phyloP scores from a whole-genome alignment of 495 filamentous ascomycete genomes.

The Rostrohypoxylon terebratum region DNA sequence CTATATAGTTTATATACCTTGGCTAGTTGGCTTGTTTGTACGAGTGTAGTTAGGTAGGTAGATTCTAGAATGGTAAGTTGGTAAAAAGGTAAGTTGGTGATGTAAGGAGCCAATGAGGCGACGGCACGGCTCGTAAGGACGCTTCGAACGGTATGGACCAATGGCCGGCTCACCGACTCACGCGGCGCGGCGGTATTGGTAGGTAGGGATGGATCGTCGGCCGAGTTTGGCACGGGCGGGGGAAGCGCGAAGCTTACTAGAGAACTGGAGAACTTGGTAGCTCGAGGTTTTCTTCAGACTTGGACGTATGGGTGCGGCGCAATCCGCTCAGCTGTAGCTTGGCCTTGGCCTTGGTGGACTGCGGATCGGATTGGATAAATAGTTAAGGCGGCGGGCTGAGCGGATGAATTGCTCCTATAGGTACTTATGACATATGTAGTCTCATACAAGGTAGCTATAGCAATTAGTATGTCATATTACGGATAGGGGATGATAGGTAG shows the following conservation, averaged over 20 bases:
- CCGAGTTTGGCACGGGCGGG: neutral
- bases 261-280: constrained; percentile 10
- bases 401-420: constrained; percentile 3
- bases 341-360: no score
- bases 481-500: no score
- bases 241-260: neutral
- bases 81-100: neutral
- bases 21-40: no score
- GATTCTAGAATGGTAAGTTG: no score
- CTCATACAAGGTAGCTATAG: neutral
- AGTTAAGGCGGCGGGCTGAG: neutral
- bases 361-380: neutral
- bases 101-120: neutral
- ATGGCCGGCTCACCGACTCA: constrained; percentile 18
- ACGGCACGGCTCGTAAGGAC: neutral
- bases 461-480: no score
- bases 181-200: constrained; percentile 23
- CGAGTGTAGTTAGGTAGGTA: no score
- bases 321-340: neutral
- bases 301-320: neutral
- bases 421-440: no score
- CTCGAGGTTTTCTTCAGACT: constrained; percentile 1
- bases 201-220: neutral
- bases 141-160: neutral
- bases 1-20: neutral